These are phyloP conservation scores for Tolypocladium cylindrosporum DNA, from an alignment of 2,329 filamentous ascomycete genomes.

Conservation along the genomic window DNA sequence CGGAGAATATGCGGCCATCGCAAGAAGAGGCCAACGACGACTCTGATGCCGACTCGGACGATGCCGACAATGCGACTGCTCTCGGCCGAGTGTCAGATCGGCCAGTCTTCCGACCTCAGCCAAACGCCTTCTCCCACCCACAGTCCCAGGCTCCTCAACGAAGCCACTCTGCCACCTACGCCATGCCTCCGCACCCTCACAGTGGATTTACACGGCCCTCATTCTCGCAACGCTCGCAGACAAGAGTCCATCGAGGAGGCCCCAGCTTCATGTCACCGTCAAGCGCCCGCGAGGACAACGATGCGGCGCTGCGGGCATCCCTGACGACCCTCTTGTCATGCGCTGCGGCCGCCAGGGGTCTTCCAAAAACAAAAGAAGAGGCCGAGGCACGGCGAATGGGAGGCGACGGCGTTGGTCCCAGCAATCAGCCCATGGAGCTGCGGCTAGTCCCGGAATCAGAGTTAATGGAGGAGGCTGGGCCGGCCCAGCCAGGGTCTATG, in stretches of 20 bases:
- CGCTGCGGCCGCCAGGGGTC: slow-evolving; percentile 75
- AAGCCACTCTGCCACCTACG: slow-evolving; percentile 38
- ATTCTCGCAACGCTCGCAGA: slow-evolving; percentile 36
- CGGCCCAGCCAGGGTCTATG: slow-evolving; percentile 8
- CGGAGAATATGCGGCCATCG: slow-evolving; percentile 36
- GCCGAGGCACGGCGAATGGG: slow-evolving; percentile 22
- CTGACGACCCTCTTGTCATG: slow-evolving; percentile 95
- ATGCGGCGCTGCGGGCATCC: slow-evolving; percentile 83
- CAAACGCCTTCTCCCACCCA: slow-evolving; percentile 85
- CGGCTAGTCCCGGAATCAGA: slow-evolving; percentile 52
- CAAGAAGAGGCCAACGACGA: slow-evolving; percentile 28
- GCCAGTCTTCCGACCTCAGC: slow-evolving; percentile 68
- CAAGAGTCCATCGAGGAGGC: slow-evolving; percentile 32
- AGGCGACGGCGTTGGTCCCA: slow-evolving; percentile 30
- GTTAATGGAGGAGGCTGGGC: slow-evolving; percentile 30
- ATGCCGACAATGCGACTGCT: slow-evolving; percentile 73
- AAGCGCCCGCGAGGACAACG: slow-evolving; percentile 71
- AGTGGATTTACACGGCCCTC: slow-evolving; percentile 41
- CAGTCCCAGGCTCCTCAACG: slow-evolving; percentile 42
- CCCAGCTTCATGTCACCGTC: slow-evolving; percentile 62
- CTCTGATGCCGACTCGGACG: slow-evolving; percentile 38
- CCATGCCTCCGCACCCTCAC: slow-evolving; percentile 37
- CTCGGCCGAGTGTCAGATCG: slow-evolving; percentile 52
- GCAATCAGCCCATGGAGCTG: slow-evolving; percentile 46
- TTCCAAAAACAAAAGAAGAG: slow-evolving; percentile 55